Base-by-base conservation (phyloP, 208 protist genomes). In the Phytomonas sp. region DNA sequence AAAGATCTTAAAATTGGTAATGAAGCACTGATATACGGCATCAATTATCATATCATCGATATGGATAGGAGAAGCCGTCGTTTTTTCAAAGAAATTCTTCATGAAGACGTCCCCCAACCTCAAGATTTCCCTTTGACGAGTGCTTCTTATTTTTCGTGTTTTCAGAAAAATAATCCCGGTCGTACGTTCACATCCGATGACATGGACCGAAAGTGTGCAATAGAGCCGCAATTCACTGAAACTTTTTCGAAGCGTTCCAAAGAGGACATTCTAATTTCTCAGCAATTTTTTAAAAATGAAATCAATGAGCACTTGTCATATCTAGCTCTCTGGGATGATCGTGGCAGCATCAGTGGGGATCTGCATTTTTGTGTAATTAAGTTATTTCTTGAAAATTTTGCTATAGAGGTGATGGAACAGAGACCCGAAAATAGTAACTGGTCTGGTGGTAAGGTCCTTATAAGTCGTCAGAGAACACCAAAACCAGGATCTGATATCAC, bases 301-400 rank as follows among this genome's bases (percentile, higher is more conserved):
- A 93, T 94, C 51, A 95, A 95, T 75, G 87, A 88, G 53, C 89
- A 95, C 36, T 78, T 97, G 26, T 87, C 85, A 2, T 97, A 91
- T 62, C 43, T 85, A 26, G 89, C 89, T n/a, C 70, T 95, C 30
- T 97, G 92, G 92, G 92, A 97, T 75, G 92, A 97, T 72, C 84
- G 92, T 46, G 84, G 81, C 63, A 91, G 75, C 67, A 43, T 91
- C 33, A 88, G 82, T 61, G 92, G 92, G 5, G 92, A 97, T 72
- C 70, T 93, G 61, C 89, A 85, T 68, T 85, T 84, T 72, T 91
- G 88, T 70, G 77, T 85, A 2, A 77, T 95, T 36, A 77, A 87
- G 11, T 63, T 95, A 4, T 95, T 82, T 67, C 71, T 94, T 46
- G 87, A 95, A 60, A 92, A 95, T 72, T 76, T 83, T 60, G 76